These are phyloP conservation scores for Aspergillus sp. DNA, from an alignment of 2,329 filamentous ascomycete genomes.

Conservation along the genomic window DNA sequence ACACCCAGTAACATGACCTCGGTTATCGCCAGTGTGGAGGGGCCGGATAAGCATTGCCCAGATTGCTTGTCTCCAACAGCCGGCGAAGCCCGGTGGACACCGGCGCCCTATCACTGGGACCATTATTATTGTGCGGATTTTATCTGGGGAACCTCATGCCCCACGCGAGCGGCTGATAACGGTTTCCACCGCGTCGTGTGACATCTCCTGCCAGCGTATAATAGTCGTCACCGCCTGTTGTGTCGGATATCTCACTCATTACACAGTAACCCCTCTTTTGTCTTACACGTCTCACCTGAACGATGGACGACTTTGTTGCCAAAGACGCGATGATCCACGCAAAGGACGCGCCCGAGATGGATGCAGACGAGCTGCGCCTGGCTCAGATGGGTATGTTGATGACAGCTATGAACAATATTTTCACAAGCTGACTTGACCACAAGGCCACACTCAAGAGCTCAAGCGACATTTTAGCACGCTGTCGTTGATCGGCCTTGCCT, in stretches of 20 bases:
- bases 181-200: background rate
- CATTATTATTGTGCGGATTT: no score
- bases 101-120: background rate
- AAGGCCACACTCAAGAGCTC: conserved; percentile 15
- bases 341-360: background rate
- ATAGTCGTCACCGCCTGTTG: background rate
- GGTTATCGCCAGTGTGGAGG: background rate
- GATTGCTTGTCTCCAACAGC: background rate
- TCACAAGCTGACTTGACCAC: background rate
- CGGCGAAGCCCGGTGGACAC: conserved; percentile 1
- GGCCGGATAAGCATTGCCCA: background rate
- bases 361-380: conserved; percentile 15
- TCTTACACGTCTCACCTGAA: background rate
- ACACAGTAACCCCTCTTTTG: background rate
- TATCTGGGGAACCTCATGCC: background rate
- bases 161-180: background rate
- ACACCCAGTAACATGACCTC: background rate
- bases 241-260: background rate
- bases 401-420: background rate
- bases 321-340: conserved; percentile 1
- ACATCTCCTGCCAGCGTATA: background rate
- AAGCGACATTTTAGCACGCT: conserved; percentile 15
- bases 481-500: conserved; percentile 12
- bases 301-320: background rate
- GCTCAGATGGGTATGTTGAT: conserved; percentile 15